phyloP scores from a whole-genome alignment of 129 eudicot species.

The Tagetes patula region DNA sequence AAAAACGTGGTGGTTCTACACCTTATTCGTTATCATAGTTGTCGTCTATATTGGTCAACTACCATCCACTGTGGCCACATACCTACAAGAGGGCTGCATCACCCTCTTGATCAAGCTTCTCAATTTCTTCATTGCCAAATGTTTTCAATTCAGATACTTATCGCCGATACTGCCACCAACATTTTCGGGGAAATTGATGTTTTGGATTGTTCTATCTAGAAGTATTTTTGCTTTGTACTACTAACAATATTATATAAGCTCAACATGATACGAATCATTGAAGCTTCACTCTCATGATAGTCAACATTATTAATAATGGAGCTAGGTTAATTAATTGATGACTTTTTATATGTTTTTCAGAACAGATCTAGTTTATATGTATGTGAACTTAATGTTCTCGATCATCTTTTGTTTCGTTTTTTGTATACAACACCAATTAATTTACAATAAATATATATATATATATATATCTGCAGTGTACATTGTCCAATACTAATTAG shows the following conservation, averaged over 20 bases:
- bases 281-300: neutral
- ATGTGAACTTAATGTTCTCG: neutral
- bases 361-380: too few species aligned
- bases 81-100: constrained; percentile 24
- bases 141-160: constrained; percentile 32
- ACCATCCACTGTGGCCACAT: neutral
- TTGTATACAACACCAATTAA: neutral
- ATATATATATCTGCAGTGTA: neutral
- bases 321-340: too few species aligned
- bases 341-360: too few species aligned
- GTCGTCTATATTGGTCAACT: constrained; percentile 12
- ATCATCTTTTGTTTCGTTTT: neutral
- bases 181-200: constrained; percentile 17
- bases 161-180: constrained; percentile 20
- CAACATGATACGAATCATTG: neutral
- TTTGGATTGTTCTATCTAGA: constrained; percentile 32
- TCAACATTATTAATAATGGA: too few species aligned
- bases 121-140: constrained; percentile 36
- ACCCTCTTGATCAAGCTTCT: constrained; percentile 27
- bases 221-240: neutral
- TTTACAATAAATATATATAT: neutral
- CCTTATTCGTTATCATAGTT: neutral
- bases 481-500: neutral
- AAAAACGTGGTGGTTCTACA: neutral
- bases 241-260: neutral